A percentile compares a stretch with the other conserved stretches of the same genome.
Conservation (phyloP, 345 rosid species). For the Gossypium ekmanianum region DNA sequence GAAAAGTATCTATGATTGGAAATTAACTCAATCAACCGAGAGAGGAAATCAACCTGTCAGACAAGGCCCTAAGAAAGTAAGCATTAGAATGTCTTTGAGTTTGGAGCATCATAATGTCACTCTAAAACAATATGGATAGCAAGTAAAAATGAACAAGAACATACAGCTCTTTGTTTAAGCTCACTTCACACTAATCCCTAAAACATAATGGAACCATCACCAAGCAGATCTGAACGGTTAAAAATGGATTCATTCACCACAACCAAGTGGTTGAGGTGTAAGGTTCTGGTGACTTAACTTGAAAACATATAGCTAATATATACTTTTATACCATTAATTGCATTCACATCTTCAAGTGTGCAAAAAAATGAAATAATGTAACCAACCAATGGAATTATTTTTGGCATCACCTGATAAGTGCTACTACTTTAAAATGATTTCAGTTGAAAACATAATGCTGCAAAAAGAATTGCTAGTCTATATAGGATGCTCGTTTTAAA, state of each 20-base stretch:
- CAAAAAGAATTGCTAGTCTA: neutral
- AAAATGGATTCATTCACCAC: neutral
- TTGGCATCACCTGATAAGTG: neutral
- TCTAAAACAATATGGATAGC: neutral
- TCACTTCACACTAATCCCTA: neutral
- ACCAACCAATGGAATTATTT: neutral
- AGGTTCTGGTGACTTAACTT: neutral
- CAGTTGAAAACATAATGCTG: neutral
- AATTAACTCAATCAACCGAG: neutral
- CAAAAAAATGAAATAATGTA: neutral
- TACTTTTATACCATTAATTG: neutral
- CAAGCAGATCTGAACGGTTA: neutral
- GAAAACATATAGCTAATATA: neutral
- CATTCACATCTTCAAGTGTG: neutral
- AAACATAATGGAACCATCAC: conserved; percentile 1
- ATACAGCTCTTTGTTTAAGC: neutral
- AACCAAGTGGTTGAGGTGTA: neutral
- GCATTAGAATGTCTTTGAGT: neutral
- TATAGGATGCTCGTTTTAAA: neutral
- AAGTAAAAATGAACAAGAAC: conserved; percentile 1
- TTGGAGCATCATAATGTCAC: conserved; percentile 1
- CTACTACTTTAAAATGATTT: neutral
- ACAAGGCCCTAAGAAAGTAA: neutral
- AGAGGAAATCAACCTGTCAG: conserved; percentile 3
- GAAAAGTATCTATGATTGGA: neutral